These are phyloP conservation scores for Zopfia rhizophila DNA, from an alignment of 2,329 filamentous ascomycete genomes.

Conservation along the genomic window DNA sequence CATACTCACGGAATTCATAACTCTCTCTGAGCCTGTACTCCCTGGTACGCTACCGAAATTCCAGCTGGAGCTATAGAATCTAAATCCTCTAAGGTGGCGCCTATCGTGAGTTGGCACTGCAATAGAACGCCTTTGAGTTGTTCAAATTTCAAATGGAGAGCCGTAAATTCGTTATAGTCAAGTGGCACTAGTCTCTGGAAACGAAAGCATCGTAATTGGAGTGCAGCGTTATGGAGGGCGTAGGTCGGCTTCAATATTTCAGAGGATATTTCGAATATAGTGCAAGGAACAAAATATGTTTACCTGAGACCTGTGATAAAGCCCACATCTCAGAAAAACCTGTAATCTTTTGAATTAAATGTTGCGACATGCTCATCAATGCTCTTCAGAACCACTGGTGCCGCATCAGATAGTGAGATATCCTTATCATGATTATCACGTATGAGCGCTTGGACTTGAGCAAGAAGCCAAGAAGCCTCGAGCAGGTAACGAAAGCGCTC, in stretches of 20 bases:
- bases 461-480: conserved; percentile 19
- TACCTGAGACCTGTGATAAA: too few species aligned
- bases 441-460: conserved; percentile 22
- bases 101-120: conserved; percentile 16
- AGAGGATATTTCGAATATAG: not conserved
- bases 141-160: conserved; percentile 12
- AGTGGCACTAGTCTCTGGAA: conserved; percentile 13
- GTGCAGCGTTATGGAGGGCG: conserved; percentile 16
- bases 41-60: conserved; percentile 19
- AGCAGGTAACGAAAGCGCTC: conserved; percentile 13
- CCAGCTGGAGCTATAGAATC: conserved; percentile 25
- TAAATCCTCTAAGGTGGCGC: conserved; percentile 22
- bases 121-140: conserved; percentile 12
- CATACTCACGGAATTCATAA: conserved; percentile 7
- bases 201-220: conserved; percentile 24
- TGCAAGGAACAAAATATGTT: too few species aligned
- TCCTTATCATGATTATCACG: conserved; percentile 17
- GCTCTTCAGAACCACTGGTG: conserved; percentile 3
- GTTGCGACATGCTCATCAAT: too few species aligned
- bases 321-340: too few species aligned
- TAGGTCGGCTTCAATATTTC: not conserved
- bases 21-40: conserved; percentile 10
- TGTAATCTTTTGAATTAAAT: too few species aligned
- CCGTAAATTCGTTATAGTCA: conserved; percentile 5
- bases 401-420: not conserved